phyloP scores from a whole-genome alignment of 129 eudicot species.

The Cynara cardunculus region DNA sequence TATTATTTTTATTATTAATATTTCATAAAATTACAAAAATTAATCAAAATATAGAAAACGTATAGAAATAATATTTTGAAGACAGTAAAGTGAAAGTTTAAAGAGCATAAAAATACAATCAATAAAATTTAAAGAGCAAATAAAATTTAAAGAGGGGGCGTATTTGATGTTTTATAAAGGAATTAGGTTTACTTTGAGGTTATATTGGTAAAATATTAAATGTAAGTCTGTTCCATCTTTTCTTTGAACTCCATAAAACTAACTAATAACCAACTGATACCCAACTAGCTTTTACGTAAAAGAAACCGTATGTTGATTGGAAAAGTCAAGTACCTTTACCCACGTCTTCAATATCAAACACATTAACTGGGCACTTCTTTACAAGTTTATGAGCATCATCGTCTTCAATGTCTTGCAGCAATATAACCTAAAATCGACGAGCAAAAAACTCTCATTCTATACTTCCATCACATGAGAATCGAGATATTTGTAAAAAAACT shows the following conservation, averaged over 20 bases:
- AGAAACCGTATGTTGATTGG: neutral
- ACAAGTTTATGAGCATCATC: conserved; percentile 67
- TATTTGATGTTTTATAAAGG: too few relatives aligned
- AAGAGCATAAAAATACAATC: too few relatives aligned
- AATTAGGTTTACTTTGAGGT: too few relatives aligned
- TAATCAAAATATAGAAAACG: too few relatives aligned
- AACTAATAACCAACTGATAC: neutral
- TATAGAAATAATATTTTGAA: too few relatives aligned
- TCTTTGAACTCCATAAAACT: neutral
- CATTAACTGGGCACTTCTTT: conserved; percentile 67
- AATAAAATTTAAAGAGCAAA: too few relatives aligned
- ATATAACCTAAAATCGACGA: conserved; percentile 45
- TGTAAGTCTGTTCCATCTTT: too few relatives aligned
- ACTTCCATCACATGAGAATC: neutral
- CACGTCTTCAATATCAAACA: conserved; percentile 89
- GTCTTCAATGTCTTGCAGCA: conserved; percentile 65
- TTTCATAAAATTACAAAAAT: too few relatives aligned
- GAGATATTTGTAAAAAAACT: neutral
- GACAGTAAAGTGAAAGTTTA: too few relatives aligned
- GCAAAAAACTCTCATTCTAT: neutral
- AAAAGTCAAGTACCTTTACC: conserved; percentile 43
- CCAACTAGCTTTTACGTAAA: neutral
- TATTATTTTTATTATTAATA: too few relatives aligned
- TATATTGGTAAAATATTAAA: too few relatives aligned
- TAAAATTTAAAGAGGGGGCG: too few relatives aligned